Base-by-base conservation (phyloP, 306 rosid species). In the Dalbergia oliveri region DNA sequence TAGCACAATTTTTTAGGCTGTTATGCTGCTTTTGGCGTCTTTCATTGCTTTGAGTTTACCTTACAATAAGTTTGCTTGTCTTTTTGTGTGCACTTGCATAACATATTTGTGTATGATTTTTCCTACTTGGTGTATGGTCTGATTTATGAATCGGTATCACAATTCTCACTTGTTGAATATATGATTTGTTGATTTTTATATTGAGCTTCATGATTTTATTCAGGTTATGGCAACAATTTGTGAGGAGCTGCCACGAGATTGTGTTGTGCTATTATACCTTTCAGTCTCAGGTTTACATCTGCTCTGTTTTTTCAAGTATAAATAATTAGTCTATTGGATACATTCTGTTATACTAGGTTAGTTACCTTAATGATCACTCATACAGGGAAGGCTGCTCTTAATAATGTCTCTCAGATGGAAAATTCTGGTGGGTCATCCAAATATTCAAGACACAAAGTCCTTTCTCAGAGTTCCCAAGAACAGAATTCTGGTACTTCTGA, bases 141-240 rank as follows among this genome's bases (percentile, higher is more conserved):
- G 68, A 44, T 79, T 81, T 58, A 44, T 72, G 69, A 73, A 77
- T 51, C 0, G 8, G 45, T 31, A 10, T 57, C 15, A 66, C 72
- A 41, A 60, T 50, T 37, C 31, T 75, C 16, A 64, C 64, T 57
- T 23, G 43, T 63, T 76, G 45, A 33, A 44, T 59, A 10, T 18
- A 23, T 67, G 41, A 71, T 72, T 71, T 72, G 54, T 66, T 49
- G 50, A 79, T 66, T 82, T 76, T 84, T 81, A 81, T 73, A 49
- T 69, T 77, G 59, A 79, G 76, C 64, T 69, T 58, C 53, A 47
- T 59, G 80, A 84, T 83, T 66, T 66, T 77, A 18, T 54, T 59
- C 89, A 96, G 99, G 94, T 93, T 84, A 78, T 96, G 97, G 99
- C 99, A 13, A 93, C 98, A 75, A 86, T 93, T 83, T 96, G 97